phyloP scores from a whole-genome alignment of 73 alveolate species.

The Stentor coeruleus region DNA sequence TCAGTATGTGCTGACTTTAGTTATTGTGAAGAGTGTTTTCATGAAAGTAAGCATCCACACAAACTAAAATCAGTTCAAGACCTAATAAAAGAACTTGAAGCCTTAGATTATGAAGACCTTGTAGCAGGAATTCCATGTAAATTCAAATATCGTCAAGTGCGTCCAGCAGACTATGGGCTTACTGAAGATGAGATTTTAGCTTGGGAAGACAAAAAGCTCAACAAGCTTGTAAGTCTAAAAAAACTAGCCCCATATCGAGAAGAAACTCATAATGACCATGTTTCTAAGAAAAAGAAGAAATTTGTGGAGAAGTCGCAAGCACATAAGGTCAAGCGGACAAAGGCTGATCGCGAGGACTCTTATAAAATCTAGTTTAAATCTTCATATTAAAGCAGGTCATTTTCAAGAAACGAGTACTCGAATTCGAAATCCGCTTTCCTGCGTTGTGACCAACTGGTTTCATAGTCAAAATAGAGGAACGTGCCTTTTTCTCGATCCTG shows the following conservation, averaged over 20 bases:
- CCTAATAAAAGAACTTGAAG: constrained; percentile 34
- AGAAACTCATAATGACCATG: constrained; percentile 33
- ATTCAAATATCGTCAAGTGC: constrained; percentile 89
- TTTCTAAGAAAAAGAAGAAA: constrained; percentile 35
- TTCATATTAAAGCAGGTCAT: constrained; percentile 22
- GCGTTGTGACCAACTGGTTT: constrained; percentile 12
- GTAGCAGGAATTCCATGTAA: constrained; percentile 81
- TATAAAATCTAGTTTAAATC: too few species aligned
- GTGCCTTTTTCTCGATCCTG: constrained; percentile 7
- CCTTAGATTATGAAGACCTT: constrained; percentile 89
- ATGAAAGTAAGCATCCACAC: constrained; percentile 26
- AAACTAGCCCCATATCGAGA: constrained; percentile 76
- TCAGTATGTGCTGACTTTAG: constrained; percentile 18
- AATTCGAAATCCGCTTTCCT: constrained; percentile 20
- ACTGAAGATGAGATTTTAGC: constrained; percentile 90
- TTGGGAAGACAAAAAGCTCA: constrained; percentile 87
- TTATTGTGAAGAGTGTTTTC: constrained; percentile 8
- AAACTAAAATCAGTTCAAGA: constrained; percentile 29
- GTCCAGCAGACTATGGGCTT: constrained; percentile 82
- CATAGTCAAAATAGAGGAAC: constrained; percentile 6
- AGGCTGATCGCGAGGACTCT: neutral
- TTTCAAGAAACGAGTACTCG: neutral
- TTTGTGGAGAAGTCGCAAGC: constrained; percentile 20
- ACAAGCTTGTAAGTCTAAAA: constrained; percentile 85
- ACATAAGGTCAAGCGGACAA: constrained; percentile 15